These are phyloP conservation scores for Podila clonocystis DNA, from an alignment of 192 early-diverging fungal genomes.

Conservation along the genomic window DNA sequence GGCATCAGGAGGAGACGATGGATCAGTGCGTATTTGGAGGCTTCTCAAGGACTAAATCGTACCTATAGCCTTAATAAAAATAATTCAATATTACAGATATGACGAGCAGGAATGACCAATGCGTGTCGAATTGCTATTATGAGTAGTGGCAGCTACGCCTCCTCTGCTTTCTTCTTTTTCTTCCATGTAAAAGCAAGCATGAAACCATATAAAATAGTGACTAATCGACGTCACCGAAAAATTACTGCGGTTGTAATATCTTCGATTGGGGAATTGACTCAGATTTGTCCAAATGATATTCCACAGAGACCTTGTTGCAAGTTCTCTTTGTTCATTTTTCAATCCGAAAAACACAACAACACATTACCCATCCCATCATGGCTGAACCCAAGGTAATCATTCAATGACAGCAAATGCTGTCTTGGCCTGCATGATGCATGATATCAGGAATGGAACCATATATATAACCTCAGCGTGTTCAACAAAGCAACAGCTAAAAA, in stretches of 20 bases:
- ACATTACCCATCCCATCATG: slow-evolving; percentile 20
- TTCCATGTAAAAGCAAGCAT: too few relatives aligned
- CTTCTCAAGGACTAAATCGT: slow-evolving; percentile 35
- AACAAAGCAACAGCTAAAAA: too few relatives aligned
- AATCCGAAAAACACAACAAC: slow-evolving; percentile 9
- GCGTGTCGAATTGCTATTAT: too few relatives aligned
- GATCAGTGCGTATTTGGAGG: slow-evolving; percentile 85
- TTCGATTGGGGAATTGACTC: too few relatives aligned
- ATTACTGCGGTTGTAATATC: too few relatives aligned
- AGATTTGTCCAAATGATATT: too few relatives aligned
- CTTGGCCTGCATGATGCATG: background rate
- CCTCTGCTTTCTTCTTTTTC: too few relatives aligned
- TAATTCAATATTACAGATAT: background rate
- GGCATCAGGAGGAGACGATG: slow-evolving; percentile 94
- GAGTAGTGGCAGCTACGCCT: too few relatives aligned
- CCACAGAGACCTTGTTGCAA: too few relatives aligned
- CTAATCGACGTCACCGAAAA: too few relatives aligned
- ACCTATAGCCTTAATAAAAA: background rate
- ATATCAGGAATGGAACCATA: background rate
- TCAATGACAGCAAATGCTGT: background rate
- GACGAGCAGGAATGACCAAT: background rate
- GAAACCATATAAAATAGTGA: too few relatives aligned
- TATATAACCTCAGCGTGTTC: background rate
- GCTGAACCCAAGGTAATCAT: slow-evolving; percentile 47
- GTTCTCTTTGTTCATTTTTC: too few relatives aligned